phyloP scores from a whole-genome alignment of 345 rosid species.

The Eucalyptus fibrosa region DNA sequence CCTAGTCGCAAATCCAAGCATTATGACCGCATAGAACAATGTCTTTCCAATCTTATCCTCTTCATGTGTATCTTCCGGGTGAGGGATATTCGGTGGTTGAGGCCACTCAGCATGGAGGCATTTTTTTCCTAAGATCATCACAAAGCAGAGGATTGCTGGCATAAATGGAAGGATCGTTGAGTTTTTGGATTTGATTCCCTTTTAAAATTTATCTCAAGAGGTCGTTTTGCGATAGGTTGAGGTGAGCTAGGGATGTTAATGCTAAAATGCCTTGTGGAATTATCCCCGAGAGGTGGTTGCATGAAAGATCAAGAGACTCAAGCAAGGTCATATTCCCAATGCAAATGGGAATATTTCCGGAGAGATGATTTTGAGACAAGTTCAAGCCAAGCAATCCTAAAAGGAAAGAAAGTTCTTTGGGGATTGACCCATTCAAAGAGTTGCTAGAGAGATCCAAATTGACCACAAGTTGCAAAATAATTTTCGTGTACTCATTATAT shows the following conservation, averaged over 20 bases:
- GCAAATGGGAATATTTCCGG: neutral
- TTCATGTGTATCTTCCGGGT: neutral
- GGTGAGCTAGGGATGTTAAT: neutral
- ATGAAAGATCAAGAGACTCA: conserved; percentile 5
- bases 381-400: conserved; percentile 1
- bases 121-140: neutral
- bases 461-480: neutral
- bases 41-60: neutral
- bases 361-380: neutral
- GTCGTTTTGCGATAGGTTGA: conserved; percentile 12
- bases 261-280: conserved; percentile 1
- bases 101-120: too few species aligned
- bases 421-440: neutral
- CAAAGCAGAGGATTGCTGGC: neutral
- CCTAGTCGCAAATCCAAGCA: neutral
- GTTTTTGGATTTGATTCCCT: neutral
- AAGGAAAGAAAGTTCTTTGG: neutral
- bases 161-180: neutral
- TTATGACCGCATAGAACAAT: neutral
- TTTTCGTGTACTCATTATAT: neutral
- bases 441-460: conserved; percentile 12
- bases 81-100: neutral
- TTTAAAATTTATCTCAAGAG: neutral
- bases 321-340: neutral
- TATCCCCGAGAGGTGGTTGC: neutral